Base-by-base conservation (phyloP, 805 yeast species). In the Spencermartinsiella europaea region DNA sequence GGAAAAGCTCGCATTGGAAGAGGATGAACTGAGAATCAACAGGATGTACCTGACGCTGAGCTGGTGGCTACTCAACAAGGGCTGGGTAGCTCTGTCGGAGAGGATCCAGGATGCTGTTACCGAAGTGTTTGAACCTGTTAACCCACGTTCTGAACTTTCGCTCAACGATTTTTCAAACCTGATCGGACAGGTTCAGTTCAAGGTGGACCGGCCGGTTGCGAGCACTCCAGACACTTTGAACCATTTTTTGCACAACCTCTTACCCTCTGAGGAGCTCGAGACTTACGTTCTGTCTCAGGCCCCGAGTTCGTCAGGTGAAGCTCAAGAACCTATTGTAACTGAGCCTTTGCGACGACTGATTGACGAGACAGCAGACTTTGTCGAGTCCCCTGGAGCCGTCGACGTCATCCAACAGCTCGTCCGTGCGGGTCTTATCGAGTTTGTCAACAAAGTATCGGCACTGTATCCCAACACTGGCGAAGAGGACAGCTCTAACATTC, bases 11-110 rank as follows among this genome's bases (percentile, higher is more conserved):
- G 54, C 55, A 10, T 17, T 52, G 33, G 62, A 57, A 19, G 61
- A 55, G 22, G 56, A 58, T 44, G 60, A 56, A 31, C 37, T 52
- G 33, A 70, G 66, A 33, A 76, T 76, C 54, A 79, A 82, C 59
- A 91, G 93, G 57, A 83, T 88, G 42, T 91, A 85, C 61, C 71
- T 91, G 40, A 83, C 95, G 0, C 76, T 88, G 51, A 83, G 90
- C 50, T 91, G 97, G 96, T 91, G 96, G 96, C 65, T 91, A 39
- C 70, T 91, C 42, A 89, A 91, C 63, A 78, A 81, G 53, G 98
- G 98, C 0, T 88, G 93, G 89, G 57, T 72, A 19, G 68, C 72
- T 28, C 67, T 86, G 31, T 72, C 77, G 19, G 66, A 71, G 22
- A 65, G 73, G 17, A 77, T 87, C 22, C 78, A 79, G 56, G 60